A percentile compares a stretch with the other conserved stretches of the same genome.
Evolutionary conservation across 164 flowering plant species (phyloP).

Genomic region (Berberis thunbergii): DNA sequence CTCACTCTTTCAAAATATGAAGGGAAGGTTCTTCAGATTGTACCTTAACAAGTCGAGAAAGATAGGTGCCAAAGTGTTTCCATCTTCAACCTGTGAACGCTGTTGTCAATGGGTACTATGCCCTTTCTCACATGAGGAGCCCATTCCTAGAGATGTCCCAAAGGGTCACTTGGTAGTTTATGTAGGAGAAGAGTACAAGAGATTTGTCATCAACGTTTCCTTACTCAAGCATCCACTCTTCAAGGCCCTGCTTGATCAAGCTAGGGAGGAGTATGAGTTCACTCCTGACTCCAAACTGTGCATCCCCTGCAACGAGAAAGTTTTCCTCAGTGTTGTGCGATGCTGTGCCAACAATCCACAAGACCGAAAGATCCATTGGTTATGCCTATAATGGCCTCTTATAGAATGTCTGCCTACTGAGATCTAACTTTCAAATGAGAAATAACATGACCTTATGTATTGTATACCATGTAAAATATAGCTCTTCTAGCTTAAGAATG

Average conservation of each 20-base stretch:
- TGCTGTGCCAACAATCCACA: slow-evolving; percentile 30
- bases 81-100: slow-evolving; percentile 25
- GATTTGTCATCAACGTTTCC: slow-evolving; percentile 61
- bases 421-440: neutral
- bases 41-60: slow-evolving; percentile 46
- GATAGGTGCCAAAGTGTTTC: slow-evolving; percentile 28
- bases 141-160: slow-evolving; percentile 74
- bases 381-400: neutral
- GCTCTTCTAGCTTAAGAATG: slow-evolving; percentile 1
- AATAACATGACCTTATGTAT: neutral
- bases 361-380: slow-evolving; percentile 15
- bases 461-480: neutral
- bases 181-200: slow-evolving; percentile 55
- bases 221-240: slow-evolving; percentile 69
- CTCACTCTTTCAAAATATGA: slow-evolving; percentile 11
- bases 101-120: slow-evolving; percentile 32
- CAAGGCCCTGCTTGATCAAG: slow-evolving; percentile 67
- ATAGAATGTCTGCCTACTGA: no score
- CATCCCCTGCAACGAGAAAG: slow-evolving; percentile 69
- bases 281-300: slow-evolving; percentile 51
- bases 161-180: slow-evolving; percentile 87
- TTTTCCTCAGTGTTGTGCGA: slow-evolving; percentile 51
- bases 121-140: slow-evolving; percentile 31
- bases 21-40: slow-evolving; percentile 30
- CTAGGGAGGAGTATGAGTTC: slow-evolving; percentile 65